Percentiles rank a stretch among this genome's conserved stretches.
Evolutionary conservation across 495 filamentous ascomycete species (phyloP).

Genomic region (Talaromyces proteolyticus): DNA sequence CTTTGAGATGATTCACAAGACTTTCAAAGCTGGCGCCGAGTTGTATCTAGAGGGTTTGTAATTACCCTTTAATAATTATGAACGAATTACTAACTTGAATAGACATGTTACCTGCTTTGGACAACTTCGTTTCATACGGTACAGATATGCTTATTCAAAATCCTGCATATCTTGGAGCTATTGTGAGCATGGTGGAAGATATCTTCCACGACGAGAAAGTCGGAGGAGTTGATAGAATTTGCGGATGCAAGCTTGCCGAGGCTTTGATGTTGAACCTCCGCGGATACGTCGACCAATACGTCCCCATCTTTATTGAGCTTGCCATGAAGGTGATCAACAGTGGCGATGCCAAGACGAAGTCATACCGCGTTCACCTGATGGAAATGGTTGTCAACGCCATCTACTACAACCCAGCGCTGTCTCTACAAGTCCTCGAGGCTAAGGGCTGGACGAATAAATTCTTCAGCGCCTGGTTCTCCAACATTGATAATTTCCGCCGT

Average conservation of each 20-base stretch:
- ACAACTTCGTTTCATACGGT: slow-evolving; percentile 95
- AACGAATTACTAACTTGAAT: slow-evolving; percentile 3
- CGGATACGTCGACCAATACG: slow-evolving; percentile 79
- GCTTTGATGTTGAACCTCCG: slow-evolving; percentile 93
- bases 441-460: slow-evolving; percentile 99
- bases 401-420: slow-evolving; percentile 86
- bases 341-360: slow-evolving; percentile 69
- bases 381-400: slow-evolving; percentile 98
- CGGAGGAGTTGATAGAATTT: slow-evolving; percentile 91
- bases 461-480: slow-evolving; percentile 96
- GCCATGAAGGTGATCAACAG: slow-evolving; percentile 76
- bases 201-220: slow-evolving; percentile 83
- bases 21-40: slow-evolving; percentile 95
- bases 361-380: slow-evolving; percentile 92
- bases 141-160: slow-evolving; percentile 71
- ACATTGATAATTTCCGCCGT: slow-evolving; percentile 85
- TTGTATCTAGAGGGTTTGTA: slow-evolving; percentile 72
- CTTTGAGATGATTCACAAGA: slow-evolving; percentile 92
- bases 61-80: no score
- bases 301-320: slow-evolving; percentile 81
- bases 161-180: slow-evolving; percentile 76
- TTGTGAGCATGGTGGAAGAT: slow-evolving; percentile 75
- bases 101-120: slow-evolving; percentile 95
- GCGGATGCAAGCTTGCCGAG: slow-evolving; percentile 98
- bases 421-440: slow-evolving; percentile 79